Percentiles rank a stretch among this genome's conserved stretches.
Evolutionary conservation across 805 yeast genomes (phyloP).

Genomic region (Candida silvatica): DNA sequence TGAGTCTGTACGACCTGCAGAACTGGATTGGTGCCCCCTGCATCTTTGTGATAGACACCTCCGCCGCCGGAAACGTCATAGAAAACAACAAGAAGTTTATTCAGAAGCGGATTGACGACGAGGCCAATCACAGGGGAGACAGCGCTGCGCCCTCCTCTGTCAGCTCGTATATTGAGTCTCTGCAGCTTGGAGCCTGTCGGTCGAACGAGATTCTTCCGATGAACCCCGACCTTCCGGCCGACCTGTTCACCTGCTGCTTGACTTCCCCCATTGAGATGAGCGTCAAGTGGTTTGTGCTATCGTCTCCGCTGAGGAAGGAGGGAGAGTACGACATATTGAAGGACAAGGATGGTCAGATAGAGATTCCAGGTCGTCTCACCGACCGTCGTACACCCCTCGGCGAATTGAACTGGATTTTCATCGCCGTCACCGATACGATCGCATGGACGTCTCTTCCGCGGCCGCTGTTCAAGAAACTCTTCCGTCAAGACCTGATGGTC

Average conservation of each 20-base stretch:
- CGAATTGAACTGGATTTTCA: conserved; percentile 94
- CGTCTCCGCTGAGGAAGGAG: conserved; percentile 51
- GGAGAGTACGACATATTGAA: conserved; percentile 41
- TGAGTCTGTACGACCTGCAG: conserved; percentile 88
- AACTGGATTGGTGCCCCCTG: conserved; percentile 98
- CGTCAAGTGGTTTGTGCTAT: conserved; percentile 84
- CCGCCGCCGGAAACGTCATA: conserved; percentile 89
- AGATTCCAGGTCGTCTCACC: conserved; percentile 83
- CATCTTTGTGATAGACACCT: conserved; percentile 89
- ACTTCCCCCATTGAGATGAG: conserved; percentile 95
- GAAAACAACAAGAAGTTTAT: conserved; percentile 84
- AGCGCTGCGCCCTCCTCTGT: conserved; percentile 50
- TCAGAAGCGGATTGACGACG: conserved; percentile 83
- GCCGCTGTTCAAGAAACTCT: conserved; percentile 79
- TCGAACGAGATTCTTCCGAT: conserved; percentile 82
- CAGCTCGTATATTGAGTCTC: conserved; percentile 71
- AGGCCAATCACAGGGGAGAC: conserved; percentile 53
- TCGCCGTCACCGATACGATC: conserved; percentile 95
- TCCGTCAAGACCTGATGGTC: conserved; percentile 93
- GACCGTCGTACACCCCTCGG: conserved; percentile 95
- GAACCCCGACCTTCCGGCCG: conserved; percentile 95
- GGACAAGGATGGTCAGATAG: conserved; percentile 46
- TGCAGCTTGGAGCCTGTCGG: conserved; percentile 88
- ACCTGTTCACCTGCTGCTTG: conserved; percentile 87
- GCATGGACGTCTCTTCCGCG: conserved; percentile 94